Percentiles rank a stretch among this genome's conserved stretches.
These are phyloP conservation scores for Kazachstania sp. DNA, from an alignment of 1,139 yeast genomes.

Conservation along the genomic window DNA sequence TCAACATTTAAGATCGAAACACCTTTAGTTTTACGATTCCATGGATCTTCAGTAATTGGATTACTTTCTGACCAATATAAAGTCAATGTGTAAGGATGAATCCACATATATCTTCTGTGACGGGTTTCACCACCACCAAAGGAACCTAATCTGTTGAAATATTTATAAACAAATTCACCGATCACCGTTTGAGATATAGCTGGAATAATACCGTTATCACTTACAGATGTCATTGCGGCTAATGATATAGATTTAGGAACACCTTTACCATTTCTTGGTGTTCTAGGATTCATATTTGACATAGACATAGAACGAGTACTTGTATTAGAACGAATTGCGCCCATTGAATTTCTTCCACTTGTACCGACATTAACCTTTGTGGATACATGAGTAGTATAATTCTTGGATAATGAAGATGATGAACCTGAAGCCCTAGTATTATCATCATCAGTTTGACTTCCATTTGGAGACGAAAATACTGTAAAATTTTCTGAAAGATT, in stretches of 20 bases:
- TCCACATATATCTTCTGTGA: conserved; percentile 93
- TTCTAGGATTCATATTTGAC: not conserved
- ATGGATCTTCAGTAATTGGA: conserved; percentile 66
- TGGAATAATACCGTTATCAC: conserved; percentile 42
- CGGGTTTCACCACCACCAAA: conserved; percentile 61
- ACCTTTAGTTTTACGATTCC: conserved; percentile 50
- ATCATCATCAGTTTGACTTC: not conserved
- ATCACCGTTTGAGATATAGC: conserved; percentile 87
- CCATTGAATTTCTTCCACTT: not conserved
- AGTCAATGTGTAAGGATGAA: conserved; percentile 87
- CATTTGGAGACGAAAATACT: not conserved
- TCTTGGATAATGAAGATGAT: not conserved
- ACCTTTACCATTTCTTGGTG: conserved; percentile 1
- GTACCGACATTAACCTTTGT: not conserved
- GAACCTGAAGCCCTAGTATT: not conserved
- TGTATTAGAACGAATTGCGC: not conserved
- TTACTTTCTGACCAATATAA: conserved; percentile 82
- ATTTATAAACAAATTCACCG: conserved; percentile 85
- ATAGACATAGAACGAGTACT: not conserved
- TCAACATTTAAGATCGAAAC: conserved; percentile 75
- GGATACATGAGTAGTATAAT: not conserved
- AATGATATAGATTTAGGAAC: not conserved
- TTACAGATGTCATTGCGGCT: conserved; percentile 47
- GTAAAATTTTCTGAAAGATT: conserved; percentile 6
- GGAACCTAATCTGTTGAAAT: conserved; percentile 71